A percentile compares a stretch with the other conserved stretches of the same genome.
Evolutionary conservation across 2,329 filamentous ascomycete species (phyloP).

Genomic region (Lachnellula willkommii): DNA sequence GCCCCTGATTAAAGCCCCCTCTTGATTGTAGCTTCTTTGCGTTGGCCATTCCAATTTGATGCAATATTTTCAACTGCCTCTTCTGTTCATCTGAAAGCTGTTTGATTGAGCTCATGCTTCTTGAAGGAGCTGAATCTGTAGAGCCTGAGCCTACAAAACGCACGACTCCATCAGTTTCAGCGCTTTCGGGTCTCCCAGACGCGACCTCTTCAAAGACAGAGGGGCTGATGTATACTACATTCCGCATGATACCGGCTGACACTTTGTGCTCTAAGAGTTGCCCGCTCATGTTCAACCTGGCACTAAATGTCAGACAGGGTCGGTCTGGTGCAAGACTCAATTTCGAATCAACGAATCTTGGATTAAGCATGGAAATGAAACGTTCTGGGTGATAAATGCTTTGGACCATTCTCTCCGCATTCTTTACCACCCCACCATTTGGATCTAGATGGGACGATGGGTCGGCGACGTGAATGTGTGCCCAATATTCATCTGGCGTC

Average conservation of each 20-base stretch:
- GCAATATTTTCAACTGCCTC: conserved; percentile 44
- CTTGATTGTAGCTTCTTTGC: conserved; percentile 8
- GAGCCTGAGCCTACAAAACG: conserved; percentile 13
- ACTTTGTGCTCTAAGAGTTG: conserved; percentile 50
- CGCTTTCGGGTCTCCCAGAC: conserved; percentile 1
- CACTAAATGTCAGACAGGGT: conserved; percentile 58
- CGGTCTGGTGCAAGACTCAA: conserved; percentile 50
- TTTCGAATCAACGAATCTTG: conserved; percentile 40
- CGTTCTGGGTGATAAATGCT: conserved; percentile 58
- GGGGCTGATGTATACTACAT: conserved; percentile 54
- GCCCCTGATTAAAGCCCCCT: conserved; percentile 6
- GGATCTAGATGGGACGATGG: conserved; percentile 64
- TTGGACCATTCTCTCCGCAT: conserved; percentile 55
- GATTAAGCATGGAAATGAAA: conserved; percentile 53
- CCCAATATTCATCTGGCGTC: conserved; percentile 56
- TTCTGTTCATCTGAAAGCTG: conserved; percentile 41
- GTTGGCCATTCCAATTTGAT: conserved; percentile 41
- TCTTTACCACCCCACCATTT: conserved; percentile 51
- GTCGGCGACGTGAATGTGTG: conserved; percentile 75
- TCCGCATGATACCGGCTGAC: conserved; percentile 46
- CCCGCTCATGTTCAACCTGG: conserved; percentile 49
- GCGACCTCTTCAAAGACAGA: conserved; percentile 39
- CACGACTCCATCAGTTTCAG: not conserved
- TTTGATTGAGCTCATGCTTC: conserved; percentile 38
- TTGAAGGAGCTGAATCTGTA: conserved; percentile 27